phyloP scores from a whole-genome alignment of 371 early-diverging fungal species.

The Blakeslea trispora region DNA sequence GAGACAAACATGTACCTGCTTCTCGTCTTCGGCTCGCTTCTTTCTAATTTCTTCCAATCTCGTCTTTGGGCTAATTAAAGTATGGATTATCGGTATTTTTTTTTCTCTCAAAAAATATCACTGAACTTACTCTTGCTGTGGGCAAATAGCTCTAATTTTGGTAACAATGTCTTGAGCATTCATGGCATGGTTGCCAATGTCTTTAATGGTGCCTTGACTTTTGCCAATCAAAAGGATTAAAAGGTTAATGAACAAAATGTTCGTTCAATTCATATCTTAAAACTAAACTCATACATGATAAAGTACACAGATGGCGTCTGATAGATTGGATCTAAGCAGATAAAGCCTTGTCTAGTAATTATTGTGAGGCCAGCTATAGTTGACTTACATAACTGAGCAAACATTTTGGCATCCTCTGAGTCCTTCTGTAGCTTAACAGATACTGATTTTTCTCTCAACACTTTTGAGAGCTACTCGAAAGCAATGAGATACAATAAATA shows the following conservation, averaged over 20 bases:
- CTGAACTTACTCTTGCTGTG: too few species aligned
- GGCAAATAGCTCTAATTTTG: neutral
- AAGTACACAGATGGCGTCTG: conserved; percentile 17
- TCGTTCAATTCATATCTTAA: too few species aligned
- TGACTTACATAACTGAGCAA: conserved; percentile 13
- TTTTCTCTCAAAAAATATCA: neutral
- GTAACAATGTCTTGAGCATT: neutral
- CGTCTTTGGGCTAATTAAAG: conserved; percentile 15
- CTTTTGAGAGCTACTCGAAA: neutral
- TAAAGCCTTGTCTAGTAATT: neutral
- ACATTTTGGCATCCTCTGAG: conserved; percentile 15
- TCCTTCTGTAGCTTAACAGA: conserved; percentile 13
- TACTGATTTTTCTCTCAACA: conserved; percentile 4
- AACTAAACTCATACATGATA: conserved; percentile 17
- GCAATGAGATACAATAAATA: neutral
- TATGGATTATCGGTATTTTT: conserved; percentile 20
- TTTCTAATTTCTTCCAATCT: conserved; percentile 29
- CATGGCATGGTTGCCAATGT: conserved; percentile 4
- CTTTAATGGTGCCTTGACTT: conserved; percentile 17
- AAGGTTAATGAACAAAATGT: too few species aligned
- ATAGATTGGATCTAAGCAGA: conserved; percentile 13
- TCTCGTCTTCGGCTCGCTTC: conserved; percentile 27
- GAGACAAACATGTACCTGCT: conserved; percentile 18
- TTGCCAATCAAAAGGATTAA: neutral
- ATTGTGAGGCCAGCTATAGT: neutral